Base-by-base conservation (phyloP, 305 asterid species). In the Fraxinus dipetala region DNA sequence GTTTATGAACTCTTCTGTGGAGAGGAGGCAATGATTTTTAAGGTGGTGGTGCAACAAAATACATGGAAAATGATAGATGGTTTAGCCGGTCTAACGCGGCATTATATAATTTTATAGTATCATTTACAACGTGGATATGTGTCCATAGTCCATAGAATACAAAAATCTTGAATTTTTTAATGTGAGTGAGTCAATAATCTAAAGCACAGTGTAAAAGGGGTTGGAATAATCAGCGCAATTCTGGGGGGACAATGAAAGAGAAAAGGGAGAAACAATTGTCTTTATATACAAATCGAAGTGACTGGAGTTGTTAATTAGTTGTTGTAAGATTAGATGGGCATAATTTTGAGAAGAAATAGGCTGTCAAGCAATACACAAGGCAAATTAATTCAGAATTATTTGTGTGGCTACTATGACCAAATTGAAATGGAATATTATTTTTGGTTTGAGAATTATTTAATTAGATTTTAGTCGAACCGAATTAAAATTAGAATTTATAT, bases 181-280 rank as follows among this genome's bases (percentile, higher is more conserved):
- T 67, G 22, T 1, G 36, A 63, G 72, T 1, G 34, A 63, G 16
- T 28, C 61, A 78, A 61, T 35, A 18, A 63, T n/a, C n/a, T 70
- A 61, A 24, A 5, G 22, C 5, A 24, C 6, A 22, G 30, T 8
- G 28, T 51, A 61, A 51, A 51, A 59, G 9, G 28, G 36, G 30
- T 14, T 24, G 79, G 81, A 48, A 73, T 59, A 78, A 83, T 79
- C 78, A 73, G 85, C 83, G 87, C 70, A 74, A 83, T 81, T 83
- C n/a, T 76, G 83, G 90, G 90, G 90, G 86, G 89, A 85, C 88
- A 87, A 67, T 22, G 83, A 56, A 83, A 87, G 89, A 38, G 56
- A 51, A 76, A 75, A 63, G 13, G 54, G 34, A 32, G 70, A 72
- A 77, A 51, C 22, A 16, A 51, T 14, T 45, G 18, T 45, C 56